Conservation (phyloP, 129 eudicot species). For the Logfia minima region DNA sequence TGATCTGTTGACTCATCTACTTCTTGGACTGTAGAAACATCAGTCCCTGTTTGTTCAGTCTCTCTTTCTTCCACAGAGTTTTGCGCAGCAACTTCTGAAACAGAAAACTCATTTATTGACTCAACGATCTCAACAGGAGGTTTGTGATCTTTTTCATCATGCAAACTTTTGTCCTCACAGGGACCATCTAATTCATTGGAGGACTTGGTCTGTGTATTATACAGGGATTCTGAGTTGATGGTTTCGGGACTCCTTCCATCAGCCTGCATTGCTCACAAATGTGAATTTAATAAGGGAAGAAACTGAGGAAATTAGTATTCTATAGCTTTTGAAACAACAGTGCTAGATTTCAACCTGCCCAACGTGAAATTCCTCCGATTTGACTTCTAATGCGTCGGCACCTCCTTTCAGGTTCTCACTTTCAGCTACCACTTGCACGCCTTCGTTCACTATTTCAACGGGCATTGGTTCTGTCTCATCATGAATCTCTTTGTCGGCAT, state of each 20-base stretch:
- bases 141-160: conserved; percentile 5
- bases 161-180: neutral
- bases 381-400: neutral
- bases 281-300: neutral
- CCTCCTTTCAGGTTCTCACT: neutral
- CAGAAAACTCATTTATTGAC: conserved; percentile 15
- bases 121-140: neutral
- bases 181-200: conserved; percentile 14
- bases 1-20: neutral
- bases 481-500: neutral
- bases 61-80: conserved; percentile 17
- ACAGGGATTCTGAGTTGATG: conserved; percentile 12
- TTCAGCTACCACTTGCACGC: neutral
- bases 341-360: neutral
- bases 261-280: neutral
- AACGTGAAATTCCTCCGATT: neutral
- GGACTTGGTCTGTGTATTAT: neutral
- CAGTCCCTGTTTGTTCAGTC: neutral
- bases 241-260: neutral
- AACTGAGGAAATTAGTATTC: neutral
- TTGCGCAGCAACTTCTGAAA: conserved; percentile 11
- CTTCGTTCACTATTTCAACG: neutral
- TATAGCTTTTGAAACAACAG: neutral
- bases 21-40: conserved; percentile 1
- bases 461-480: neutral